A percentile compares a stretch with the other conserved stretches of the same genome.
These are phyloP conservation scores for Barnettozyma californica DNA, from an alignment of 805 yeast genomes.

Conservation along the genomic window DNA sequence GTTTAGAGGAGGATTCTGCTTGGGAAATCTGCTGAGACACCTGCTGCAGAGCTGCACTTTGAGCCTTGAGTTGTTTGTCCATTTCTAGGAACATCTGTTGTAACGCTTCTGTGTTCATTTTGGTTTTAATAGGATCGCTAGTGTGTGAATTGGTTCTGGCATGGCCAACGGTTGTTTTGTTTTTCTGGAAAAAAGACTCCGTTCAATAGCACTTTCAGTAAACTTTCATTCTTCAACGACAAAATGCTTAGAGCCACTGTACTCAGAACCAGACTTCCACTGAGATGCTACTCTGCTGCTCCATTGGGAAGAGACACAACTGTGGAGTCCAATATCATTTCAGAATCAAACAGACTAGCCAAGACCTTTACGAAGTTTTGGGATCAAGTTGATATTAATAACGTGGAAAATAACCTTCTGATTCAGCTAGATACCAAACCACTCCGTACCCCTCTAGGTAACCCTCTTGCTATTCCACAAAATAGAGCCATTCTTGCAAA, in stretches of 20 bases:
- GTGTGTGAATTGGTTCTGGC: not conserved
- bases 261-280: slow-evolving; percentile 4
- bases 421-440: slow-evolving; percentile 72
- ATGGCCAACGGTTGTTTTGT: not conserved
- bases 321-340: slow-evolving; percentile 44
- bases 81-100: slow-evolving; percentile 54
- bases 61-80: slow-evolving; percentile 56
- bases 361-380: slow-evolving; percentile 73
- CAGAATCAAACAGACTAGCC: slow-evolving; percentile 66
- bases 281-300: slow-evolving; percentile 6
- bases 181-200: not conserved
- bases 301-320: slow-evolving; percentile 28
- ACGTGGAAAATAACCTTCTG: slow-evolving; percentile 32
- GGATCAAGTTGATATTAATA: slow-evolving; percentile 58
- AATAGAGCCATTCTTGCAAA: slow-evolving; percentile 60
- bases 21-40: slow-evolving; percentile 40
- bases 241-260: slow-evolving; percentile 5
- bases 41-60: slow-evolving; percentile 54
- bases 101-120: slow-evolving; percentile 30
- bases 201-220: not conserved
- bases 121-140: not conserved
- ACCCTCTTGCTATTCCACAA: slow-evolving; percentile 58
- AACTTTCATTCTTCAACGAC: not conserved
- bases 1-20: slow-evolving; percentile 8
- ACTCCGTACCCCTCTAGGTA: slow-evolving; percentile 80